Percentiles rank a stretch among this genome's conserved stretches.
These are phyloP conservation scores for Beauveria rudraprayagi DNA, from an alignment of 2,329 filamentous ascomycete genomes.

Conservation along the genomic window DNA sequence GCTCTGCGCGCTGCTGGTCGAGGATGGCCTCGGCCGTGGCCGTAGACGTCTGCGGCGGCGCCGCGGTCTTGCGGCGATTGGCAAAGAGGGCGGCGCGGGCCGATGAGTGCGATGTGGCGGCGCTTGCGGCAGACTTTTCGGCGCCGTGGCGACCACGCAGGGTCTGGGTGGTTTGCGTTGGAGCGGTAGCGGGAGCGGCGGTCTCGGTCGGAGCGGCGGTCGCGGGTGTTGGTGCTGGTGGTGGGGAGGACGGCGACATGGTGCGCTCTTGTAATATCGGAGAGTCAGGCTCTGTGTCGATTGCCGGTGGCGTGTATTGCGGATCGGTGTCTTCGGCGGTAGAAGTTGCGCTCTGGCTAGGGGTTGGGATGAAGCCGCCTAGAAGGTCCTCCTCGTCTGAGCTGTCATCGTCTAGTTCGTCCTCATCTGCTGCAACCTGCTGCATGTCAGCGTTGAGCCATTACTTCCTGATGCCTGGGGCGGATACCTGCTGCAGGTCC, in stretches of 20 bases:
- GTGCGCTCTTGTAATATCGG: slow-evolving; percentile 17
- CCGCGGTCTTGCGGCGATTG: slow-evolving; percentile 27
- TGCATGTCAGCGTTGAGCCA: slow-evolving; percentile 12
- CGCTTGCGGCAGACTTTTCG: slow-evolving; percentile 14
- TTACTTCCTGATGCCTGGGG: neutral
- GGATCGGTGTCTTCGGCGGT: slow-evolving; percentile 30
- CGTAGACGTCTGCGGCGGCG: slow-evolving; percentile 31
- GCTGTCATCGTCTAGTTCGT: slow-evolving; percentile 33
- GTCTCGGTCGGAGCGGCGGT: slow-evolving; percentile 6
- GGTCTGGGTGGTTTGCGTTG: slow-evolving; percentile 27
- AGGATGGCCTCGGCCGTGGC: slow-evolving; percentile 63
- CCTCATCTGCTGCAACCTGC: slow-evolving; percentile 26
- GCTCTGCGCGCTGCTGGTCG: slow-evolving; percentile 69
- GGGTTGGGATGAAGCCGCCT: slow-evolving; percentile 45
- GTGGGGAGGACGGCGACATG: slow-evolving; percentile 27
- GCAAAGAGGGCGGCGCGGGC: slow-evolving; percentile 39
- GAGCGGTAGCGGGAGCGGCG: slow-evolving; percentile 6
- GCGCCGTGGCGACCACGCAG: slow-evolving; percentile 26
- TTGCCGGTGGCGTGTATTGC: slow-evolving; percentile 43
- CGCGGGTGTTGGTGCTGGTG: slow-evolving; percentile 8
- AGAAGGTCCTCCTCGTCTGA: slow-evolving; percentile 52
- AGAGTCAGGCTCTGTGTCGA: slow-evolving; percentile 27
- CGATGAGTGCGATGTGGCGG: slow-evolving; percentile 24
- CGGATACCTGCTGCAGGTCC: slow-evolving; percentile 56
- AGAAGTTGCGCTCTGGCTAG: slow-evolving; percentile 44